A percentile compares a stretch with the other conserved stretches of the same genome.
Conservation (phyloP, 345 rosid genomes). For the Linum tenue region DNA sequence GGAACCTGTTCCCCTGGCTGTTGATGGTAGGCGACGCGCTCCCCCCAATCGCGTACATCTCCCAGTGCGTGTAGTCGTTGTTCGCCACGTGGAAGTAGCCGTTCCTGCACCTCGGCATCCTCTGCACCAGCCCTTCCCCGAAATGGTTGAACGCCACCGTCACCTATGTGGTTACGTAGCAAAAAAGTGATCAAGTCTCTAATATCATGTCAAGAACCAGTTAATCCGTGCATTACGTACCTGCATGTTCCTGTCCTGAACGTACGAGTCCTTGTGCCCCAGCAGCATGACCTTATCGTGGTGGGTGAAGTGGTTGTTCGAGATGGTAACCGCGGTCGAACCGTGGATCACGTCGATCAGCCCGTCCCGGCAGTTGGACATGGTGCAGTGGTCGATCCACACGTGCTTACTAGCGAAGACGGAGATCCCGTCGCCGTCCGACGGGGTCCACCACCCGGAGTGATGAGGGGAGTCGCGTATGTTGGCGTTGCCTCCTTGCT, state of each 20-base stretch:
- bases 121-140: constrained; percentile 20
- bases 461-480: constrained; percentile 20
- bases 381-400: constrained; percentile 23
- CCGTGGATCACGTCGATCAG: constrained; percentile 22
- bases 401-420: constrained; percentile 15
- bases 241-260: constrained; percentile 22
- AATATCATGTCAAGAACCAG: too few relatives aligned
- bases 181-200: too few relatives aligned
- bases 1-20: constrained; percentile 24
- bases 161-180: not conserved
- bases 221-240: too few relatives aligned
- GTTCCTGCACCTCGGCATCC: constrained; percentile 25
- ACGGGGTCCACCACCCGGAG: constrained; percentile 22
- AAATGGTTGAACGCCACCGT: constrained; percentile 26
- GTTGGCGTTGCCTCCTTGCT: constrained; percentile 18
- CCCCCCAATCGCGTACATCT: constrained; percentile 26
- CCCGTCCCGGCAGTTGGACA: constrained; percentile 22
- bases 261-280: constrained; percentile 20
- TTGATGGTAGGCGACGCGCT: constrained; percentile 21
- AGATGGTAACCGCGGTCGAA: constrained; percentile 21
- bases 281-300: constrained; percentile 26
- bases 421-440: constrained; percentile 22
- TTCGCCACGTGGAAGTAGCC: constrained; percentile 28
- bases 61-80: constrained; percentile 29
- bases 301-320: constrained; percentile 20